Conservation (phyloP, 2,329 filamentous ascomycete species). For the Leptographium wingfieldii region DNA sequence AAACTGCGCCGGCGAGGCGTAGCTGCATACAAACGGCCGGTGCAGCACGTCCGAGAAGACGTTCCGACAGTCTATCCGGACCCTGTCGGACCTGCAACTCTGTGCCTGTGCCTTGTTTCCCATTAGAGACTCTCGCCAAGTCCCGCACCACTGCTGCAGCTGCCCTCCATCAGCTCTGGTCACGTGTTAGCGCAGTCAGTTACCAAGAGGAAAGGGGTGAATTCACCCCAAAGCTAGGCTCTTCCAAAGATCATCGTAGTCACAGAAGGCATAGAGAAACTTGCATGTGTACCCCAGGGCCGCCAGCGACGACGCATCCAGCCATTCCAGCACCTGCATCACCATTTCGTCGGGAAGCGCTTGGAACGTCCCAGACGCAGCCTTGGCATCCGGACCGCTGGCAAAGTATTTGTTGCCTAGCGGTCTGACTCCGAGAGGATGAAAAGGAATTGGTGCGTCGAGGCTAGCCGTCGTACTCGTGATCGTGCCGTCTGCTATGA, state of each 20-base stretch:
- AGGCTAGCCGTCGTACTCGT: no score
- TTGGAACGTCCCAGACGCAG: slow-evolving; percentile 51
- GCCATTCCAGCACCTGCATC: slow-evolving; percentile 58
- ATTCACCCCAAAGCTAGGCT: slow-evolving; percentile 61
- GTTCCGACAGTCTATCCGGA: slow-evolving; percentile 54
- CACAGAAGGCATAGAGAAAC: slow-evolving; percentile 74
- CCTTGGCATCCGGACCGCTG: slow-evolving; percentile 52
- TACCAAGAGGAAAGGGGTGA: no score
- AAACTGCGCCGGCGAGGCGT: slow-evolving; percentile 56
- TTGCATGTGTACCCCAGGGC: slow-evolving; percentile 66
- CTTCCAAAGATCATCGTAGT: slow-evolving; percentile 83
- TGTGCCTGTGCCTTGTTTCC: slow-evolving; percentile 16
- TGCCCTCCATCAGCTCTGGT: slow-evolving; percentile 10
- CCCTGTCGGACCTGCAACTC: slow-evolving; percentile 34
- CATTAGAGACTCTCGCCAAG: slow-evolving; percentile 73
- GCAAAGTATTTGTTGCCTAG: slow-evolving; percentile 70
- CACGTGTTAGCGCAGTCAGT: slow-evolving; percentile 15
- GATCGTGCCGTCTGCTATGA: no score
- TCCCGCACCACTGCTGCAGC: slow-evolving; percentile 66
- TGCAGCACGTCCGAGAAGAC: slow-evolving; percentile 87
- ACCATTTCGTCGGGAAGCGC: slow-evolving; percentile 71
- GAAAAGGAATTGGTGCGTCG: slow-evolving; percentile 50
- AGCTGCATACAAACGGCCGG: slow-evolving; percentile 78
- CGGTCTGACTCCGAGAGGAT: slow-evolving; percentile 77
- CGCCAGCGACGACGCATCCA: slow-evolving; percentile 52